Conservation (phyloP, 75 land plant species). For the Cryptomeria japonica region DNA sequence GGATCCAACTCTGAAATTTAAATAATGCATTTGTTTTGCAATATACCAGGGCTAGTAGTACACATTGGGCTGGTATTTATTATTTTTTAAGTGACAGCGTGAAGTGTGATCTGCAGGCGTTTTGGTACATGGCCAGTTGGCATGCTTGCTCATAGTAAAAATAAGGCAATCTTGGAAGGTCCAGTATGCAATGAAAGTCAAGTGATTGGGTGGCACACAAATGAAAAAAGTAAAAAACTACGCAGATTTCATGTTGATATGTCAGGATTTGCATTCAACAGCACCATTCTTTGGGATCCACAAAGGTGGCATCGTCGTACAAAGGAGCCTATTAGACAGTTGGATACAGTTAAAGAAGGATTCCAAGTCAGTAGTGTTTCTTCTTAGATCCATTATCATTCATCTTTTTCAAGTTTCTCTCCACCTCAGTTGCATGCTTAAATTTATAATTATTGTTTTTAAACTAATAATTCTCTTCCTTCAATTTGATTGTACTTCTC, state of each 20-base stretch:
- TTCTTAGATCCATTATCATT: not conserved
- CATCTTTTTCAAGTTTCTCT: not conserved
- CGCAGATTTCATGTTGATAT: conserved; percentile 87
- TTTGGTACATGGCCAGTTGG: conserved; percentile 99
- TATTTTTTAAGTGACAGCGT: not conserved
- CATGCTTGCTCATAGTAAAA: conserved; percentile 59
- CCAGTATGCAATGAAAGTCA: conserved; percentile 78
- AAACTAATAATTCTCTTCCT: not conserved
- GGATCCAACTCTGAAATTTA: not conserved
- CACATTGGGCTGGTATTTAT: not conserved
- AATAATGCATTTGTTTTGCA: not conserved
- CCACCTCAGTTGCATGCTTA: not conserved
- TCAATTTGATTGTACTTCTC: not conserved
- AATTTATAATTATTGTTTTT: not conserved
- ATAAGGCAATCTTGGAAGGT: conserved; percentile 67
- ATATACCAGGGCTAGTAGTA: not conserved
- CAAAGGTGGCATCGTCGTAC: conserved; percentile 73
- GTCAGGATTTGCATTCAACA: conserved; percentile 96
- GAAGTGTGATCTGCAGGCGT: conserved; percentile 47
- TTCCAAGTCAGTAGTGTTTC: conserved; percentile 53
- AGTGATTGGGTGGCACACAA: conserved; percentile 92
- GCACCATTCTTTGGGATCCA: conserved; percentile 93
- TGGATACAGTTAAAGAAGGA: conserved; percentile 62
- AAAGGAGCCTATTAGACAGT: conserved; percentile 69
- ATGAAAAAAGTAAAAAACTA: conserved; percentile 46